Base-by-base conservation (phyloP, 176 grass and related monocot species). In the Chloris gayana region DNA sequence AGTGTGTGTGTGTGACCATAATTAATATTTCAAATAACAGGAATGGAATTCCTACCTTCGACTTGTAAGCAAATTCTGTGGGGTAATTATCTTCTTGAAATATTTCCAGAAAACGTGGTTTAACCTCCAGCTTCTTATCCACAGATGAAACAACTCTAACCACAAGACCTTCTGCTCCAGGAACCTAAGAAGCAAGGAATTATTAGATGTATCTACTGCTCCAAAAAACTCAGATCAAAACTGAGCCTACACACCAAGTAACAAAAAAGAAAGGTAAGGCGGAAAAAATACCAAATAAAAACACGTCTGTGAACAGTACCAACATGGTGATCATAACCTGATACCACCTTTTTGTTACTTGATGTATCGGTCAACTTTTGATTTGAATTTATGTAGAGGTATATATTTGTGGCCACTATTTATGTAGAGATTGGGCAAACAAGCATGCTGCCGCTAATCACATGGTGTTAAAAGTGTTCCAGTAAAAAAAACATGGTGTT, bases 111-210 rank as follows among this genome's bases (percentile, higher is more conserved):
- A 99, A 99, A n/a, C 87, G 93, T 64, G 87, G 91, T 83, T 99
- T 99, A 77, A 99, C 97, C 80, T 99, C 97, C 80, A 99, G 80
- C 73, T 99, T 99, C 85, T 99, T 99, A 88, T 99, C 97, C 79
- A 99, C 97, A 42, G 97, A 99, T 86, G 97, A 99, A 79, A 99
- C 91, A 83, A 99, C 97, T 85, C 97, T 93, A 64, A 99, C 93
- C 25, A 99, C 97, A 88, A 99, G 97, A 63, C 93, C 91, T 85
- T 99, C 97, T 44, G 87, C 97, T 74, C 90, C 97, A 79, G 93
- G 91, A 54, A 96, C 91, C 93, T 97, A 87, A 87, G 38, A 84
- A 58, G 68, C 73, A 75, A 29, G 75, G 49, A 64, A 79, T 15
- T 72, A 60, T 56, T 50, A 67, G 49, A 25, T 59, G 56, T 26